phyloP scores from a whole-genome alignment of 371 early-diverging fungal species.

The Rhizomucor pusillus region DNA sequence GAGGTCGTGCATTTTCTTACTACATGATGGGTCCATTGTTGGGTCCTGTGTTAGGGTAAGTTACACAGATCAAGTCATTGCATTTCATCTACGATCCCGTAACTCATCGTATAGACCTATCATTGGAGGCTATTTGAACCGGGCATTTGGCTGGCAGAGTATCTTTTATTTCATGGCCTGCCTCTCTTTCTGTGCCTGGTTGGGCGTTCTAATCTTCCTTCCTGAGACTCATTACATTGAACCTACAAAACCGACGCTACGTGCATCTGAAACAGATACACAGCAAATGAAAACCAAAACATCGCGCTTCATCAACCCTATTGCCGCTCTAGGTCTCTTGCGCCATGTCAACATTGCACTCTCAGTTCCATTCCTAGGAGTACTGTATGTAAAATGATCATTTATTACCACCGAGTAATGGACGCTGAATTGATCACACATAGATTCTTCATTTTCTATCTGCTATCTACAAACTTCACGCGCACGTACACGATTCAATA shows the following conservation, averaged over 20 bases:
- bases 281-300: constrained; percentile 5
- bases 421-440: not conserved
- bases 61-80: not conserved
- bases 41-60: constrained; percentile 21
- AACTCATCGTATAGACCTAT: constrained; percentile 26
- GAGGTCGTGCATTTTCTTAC: constrained; percentile 41
- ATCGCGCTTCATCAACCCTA: constrained; percentile 21
- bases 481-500: constrained; percentile 22
- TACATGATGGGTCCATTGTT: constrained; percentile 40
- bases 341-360: constrained; percentile 25
- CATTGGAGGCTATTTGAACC: constrained; percentile 44
- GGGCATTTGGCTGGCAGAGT: constrained; percentile 45
- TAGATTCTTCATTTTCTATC: constrained; percentile 18
- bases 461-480: constrained; percentile 21
- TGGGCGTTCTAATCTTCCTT: constrained; percentile 31
- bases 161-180: constrained; percentile 37
- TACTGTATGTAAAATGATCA: constrained; percentile 35
- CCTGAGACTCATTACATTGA: constrained; percentile 30
- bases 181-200: constrained; percentile 24
- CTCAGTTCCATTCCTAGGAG: constrained; percentile 26
- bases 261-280: not conserved
- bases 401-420: not conserved
- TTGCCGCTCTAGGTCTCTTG: constrained; percentile 30
- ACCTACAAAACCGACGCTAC: not conserved
- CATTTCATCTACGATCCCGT: not conserved